Evolutionary conservation across 805 yeast genomes (phyloP), one percentile per base, ranked within the genome.

Genomic region (Pichia heedii): DNA sequence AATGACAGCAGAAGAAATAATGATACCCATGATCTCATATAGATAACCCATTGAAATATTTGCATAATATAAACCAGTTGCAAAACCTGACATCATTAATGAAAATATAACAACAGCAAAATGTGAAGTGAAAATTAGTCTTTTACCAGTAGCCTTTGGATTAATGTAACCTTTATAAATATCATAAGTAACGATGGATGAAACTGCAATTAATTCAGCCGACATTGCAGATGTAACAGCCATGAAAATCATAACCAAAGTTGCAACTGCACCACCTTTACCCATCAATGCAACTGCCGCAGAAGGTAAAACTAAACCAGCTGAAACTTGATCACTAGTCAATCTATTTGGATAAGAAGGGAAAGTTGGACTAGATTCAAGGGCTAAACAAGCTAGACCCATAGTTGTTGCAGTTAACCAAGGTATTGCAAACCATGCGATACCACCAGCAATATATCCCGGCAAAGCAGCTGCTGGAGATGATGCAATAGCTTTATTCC

Each of bases 181-280:
- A 65, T 88, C 96, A 54, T 85, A 88, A 36, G 95, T 84, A 68
- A 79, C 75, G 47, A 88, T 77, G 2, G 95, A 81, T 4, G 95
- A 83, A 18, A 85, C 89, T 2, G 96, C 83, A 57, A 88, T 84
- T 55, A 88, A 74, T 63, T 88, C 96, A 33, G 96, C 90, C 27
- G 95, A 84, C 74, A 85, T 77, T 22, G 96, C 95, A 39, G 94
- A 83, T 0, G 96, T 88, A 36, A 84, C 90, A 22, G 96, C 95
- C 89, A 86, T 84, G 63, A 88, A 88, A 11, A 87, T 76, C 69
- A 88, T 65, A 29, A 88, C 61, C 50, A 88, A 70, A 10, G 88
- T 74, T 30, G 89, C 89, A 39, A 77, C 89, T 5, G 94, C 95
- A 49, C 96, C 97, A 54, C 90, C 85, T 50, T 71, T 81, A 41